Percentiles rank a stretch among this genome's conserved stretches.
Conservation (phyloP, 257 asterid genomes). For the Solanum sitiens region DNA sequence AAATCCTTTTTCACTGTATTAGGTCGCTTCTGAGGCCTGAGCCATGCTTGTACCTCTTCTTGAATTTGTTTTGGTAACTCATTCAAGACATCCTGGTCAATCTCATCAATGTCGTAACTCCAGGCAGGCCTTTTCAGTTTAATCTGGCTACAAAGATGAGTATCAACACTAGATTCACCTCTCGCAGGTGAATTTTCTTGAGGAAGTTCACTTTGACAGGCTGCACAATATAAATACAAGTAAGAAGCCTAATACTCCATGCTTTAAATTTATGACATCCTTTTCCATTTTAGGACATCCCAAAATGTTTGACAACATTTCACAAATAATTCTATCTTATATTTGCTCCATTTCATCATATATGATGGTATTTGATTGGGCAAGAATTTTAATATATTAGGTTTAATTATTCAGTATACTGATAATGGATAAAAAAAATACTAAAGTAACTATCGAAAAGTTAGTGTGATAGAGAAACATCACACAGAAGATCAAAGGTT, state of each 20-base stretch:
- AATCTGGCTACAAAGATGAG: slow-evolving; percentile 5
- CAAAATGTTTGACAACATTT: not conserved
- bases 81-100: slow-evolving; percentile 51
- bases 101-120: slow-evolving; percentile 61
- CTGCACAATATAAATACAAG: not conserved
- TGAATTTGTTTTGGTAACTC: slow-evolving; percentile 75
- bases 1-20: slow-evolving; percentile 39
- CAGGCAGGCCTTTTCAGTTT: slow-evolving; percentile 30
- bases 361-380: not conserved
- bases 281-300: not conserved
- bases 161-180: slow-evolving; percentile 8
- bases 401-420: not conserved
- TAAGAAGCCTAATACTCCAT: not conserved
- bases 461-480: not conserved
- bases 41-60: slow-evolving; percentile 65
- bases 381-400: not conserved
- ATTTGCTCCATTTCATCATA: not conserved
- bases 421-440: not conserved
- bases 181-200: slow-evolving; percentile 16
- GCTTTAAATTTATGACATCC: not conserved
- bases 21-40: slow-evolving; percentile 65
- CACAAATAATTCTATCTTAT: not conserved
- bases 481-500: not conserved
- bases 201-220: not conserved
- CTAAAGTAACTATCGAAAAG: not conserved